These are phyloP conservation scores for Dichotomopilus funicola DNA, from an alignment of 2,329 filamentous ascomycete genomes.

Conservation along the genomic window DNA sequence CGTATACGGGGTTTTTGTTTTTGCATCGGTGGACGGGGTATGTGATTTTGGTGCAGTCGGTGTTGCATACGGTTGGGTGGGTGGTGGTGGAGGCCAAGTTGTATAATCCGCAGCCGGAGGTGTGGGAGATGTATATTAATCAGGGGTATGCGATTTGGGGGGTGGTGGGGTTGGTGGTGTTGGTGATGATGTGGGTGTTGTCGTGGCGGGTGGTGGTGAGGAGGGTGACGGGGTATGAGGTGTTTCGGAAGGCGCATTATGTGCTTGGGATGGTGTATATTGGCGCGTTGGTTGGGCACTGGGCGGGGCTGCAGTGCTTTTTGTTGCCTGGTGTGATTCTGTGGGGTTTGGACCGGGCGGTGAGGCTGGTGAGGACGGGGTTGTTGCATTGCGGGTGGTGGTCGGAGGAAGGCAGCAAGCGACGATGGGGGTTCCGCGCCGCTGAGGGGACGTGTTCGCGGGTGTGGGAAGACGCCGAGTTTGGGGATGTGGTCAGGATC, in stretches of 20 bases:
- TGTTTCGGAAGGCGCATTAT: slow-evolving; percentile 70
- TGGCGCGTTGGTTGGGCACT: slow-evolving; percentile 70
- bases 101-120: slow-evolving; percentile 64
- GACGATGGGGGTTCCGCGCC: slow-evolving; percentile 47
- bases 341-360: slow-evolving; percentile 57
- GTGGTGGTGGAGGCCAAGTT: slow-evolving; percentile 57
- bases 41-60: slow-evolving; percentile 61
- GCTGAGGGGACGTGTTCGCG: slow-evolving; percentile 41
- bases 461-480: slow-evolving; percentile 48
- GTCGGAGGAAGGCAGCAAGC: slow-evolving; percentile 20
- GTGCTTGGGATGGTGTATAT: slow-evolving; percentile 68
- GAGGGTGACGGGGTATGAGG: slow-evolving; percentile 62
- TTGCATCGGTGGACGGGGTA: slow-evolving; percentile 71
- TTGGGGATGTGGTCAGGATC: slow-evolving; percentile 58
- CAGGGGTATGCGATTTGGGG: slow-evolving; percentile 70
- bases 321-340: slow-evolving; percentile 59
- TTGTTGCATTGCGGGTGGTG: slow-evolving; percentile 55
- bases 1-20: slow-evolving; percentile 73
- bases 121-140: slow-evolving; percentile 49
- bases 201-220: slow-evolving; percentile 55
- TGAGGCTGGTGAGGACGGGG: slow-evolving; percentile 51
- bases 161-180: slow-evolving; percentile 58
- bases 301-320: slow-evolving; percentile 61
- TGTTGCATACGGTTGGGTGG: slow-evolving; percentile 67
- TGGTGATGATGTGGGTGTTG: slow-evolving; percentile 55